Conservation (phyloP, 305 asterid genomes). For the Fraxinus latifolia region DNA sequence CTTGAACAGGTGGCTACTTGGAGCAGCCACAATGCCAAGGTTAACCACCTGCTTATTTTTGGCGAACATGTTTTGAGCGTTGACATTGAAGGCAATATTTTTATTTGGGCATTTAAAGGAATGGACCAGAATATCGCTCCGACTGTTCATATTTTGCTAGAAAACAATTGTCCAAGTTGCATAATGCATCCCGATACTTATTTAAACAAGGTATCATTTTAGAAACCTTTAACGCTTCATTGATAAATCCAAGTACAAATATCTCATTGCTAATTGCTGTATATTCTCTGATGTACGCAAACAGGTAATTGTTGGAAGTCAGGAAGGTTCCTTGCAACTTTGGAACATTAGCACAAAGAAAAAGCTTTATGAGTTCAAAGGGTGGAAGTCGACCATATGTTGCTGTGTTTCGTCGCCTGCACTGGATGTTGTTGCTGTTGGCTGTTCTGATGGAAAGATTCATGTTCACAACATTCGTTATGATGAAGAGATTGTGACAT, state of each 20-base stretch:
- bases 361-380: slow-evolving; percentile 71
- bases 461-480: slow-evolving; percentile 74
- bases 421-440: slow-evolving; percentile 85
- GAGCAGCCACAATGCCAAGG: slow-evolving; percentile 71
- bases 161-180: slow-evolving; percentile 70
- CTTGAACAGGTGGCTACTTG: slow-evolving; percentile 76
- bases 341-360: slow-evolving; percentile 90
- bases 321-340: slow-evolving; percentile 76
- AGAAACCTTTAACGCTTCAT: not conserved
- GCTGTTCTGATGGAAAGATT: slow-evolving; percentile 86
- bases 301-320: slow-evolving; percentile 78
- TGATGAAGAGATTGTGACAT: slow-evolving; percentile 74
- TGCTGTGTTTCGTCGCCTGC: slow-evolving; percentile 93
- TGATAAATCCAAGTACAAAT: slow-evolving; percentile 1
- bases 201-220: slow-evolving; percentile 64
- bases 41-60: slow-evolving; percentile 65
- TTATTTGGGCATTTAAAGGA: slow-evolving; percentile 86
- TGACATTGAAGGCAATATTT: slow-evolving; percentile 68
- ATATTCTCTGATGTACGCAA: slow-evolving; percentile 13
- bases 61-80: slow-evolving; percentile 73
- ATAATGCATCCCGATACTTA: slow-evolving; percentile 95
- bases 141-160: slow-evolving; percentile 62
- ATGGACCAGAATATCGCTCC: slow-evolving; percentile 52
- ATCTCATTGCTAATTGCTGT: slow-evolving; percentile 3
- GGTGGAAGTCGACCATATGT: slow-evolving; percentile 69